Conservation (phyloP, 179 eudicot genomes). For the Spergularia azorica region DNA sequence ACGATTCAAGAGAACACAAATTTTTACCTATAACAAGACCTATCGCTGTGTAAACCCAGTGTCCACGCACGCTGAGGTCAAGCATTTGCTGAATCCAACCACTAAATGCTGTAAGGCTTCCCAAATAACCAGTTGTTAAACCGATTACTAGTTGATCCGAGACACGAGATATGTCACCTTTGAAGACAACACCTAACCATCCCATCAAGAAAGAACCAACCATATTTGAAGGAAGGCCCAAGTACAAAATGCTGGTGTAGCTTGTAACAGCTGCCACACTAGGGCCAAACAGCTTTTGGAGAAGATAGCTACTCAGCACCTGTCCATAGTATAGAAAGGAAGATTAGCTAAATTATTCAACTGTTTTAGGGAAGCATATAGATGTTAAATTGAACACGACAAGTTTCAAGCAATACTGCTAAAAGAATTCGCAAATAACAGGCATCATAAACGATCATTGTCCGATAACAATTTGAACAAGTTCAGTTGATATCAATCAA, state of each 20-base stretch:
- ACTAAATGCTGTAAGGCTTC: constrained; percentile 91
- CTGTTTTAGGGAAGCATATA: too few species aligned
- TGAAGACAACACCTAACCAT: constrained; percentile 86
- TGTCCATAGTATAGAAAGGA: constrained; percentile 20
- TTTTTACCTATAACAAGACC: constrained; percentile 64
- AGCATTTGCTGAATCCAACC: constrained; percentile 95
- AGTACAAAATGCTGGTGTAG: constrained; percentile 55
- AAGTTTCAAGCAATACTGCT: too few species aligned
- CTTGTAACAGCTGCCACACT: constrained; percentile 55
- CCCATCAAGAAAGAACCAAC: constrained; percentile 98
- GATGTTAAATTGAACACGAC: too few species aligned
- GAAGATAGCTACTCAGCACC: constrained; percentile 66
- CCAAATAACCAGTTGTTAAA: constrained; percentile 77
- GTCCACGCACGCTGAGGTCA: constrained; percentile 71
- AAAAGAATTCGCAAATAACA: too few species aligned
- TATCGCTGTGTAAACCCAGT: constrained; percentile 61
- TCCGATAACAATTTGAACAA: too few species aligned
- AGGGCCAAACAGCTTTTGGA: constrained; percentile 73
- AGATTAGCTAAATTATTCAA: not conserved
- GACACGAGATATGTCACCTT: constrained; percentile 51
- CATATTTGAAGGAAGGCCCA: constrained; percentile 91
- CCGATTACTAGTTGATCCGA: constrained; percentile 75
- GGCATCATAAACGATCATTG: too few species aligned
- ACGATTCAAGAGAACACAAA: not conserved
- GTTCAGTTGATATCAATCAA: too few species aligned